A percentile compares a stretch with the other conserved stretches of the same genome.
phyloP scores from a whole-genome alignment of 495 filamentous ascomycete genomes.

The Penicillium maclennaniae region DNA sequence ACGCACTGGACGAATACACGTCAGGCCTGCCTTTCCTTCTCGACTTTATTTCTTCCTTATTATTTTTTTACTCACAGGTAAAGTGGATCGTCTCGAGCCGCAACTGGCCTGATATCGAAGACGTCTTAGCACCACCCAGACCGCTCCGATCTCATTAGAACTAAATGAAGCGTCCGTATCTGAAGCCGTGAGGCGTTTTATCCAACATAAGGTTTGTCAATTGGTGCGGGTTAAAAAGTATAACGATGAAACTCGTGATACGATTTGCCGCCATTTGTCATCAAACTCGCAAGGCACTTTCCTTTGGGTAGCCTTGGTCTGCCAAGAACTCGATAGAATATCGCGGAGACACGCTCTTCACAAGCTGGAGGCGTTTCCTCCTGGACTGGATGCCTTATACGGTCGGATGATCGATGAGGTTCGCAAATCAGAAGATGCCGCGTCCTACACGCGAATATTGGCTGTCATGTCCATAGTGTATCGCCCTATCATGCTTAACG shows the following conservation, averaged over 20 bases:
- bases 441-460: slow-evolving; percentile 13
- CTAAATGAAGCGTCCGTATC: slow-evolving; percentile 13
- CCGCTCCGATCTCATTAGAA: slow-evolving; percentile 18
- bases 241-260: neutral
- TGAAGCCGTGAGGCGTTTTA: slow-evolving; percentile 23
- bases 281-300: slow-evolving; percentile 11
- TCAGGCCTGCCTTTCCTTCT: slow-evolving; percentile 19
- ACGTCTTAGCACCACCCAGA: neutral
- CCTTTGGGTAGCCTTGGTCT: slow-evolving; percentile 12
- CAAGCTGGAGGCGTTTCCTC: slow-evolving; percentile 8
- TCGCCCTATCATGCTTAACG: slow-evolving; percentile 23
- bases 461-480: slow-evolving; percentile 18
- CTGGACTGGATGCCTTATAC: slow-evolving; percentile 14
- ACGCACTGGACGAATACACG: slow-evolving; percentile 48
- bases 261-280: slow-evolving; percentile 13
- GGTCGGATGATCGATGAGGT: slow-evolving; percentile 15
- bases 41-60: slow-evolving; percentile 11
- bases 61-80: slow-evolving; percentile 6
- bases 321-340: slow-evolving; percentile 10
- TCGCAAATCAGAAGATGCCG: neutral
- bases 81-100: slow-evolving; percentile 35
- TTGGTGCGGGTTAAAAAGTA: slow-evolving; percentile 10
- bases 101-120: slow-evolving; percentile 19
- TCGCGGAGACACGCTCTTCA: neutral
- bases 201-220: slow-evolving; percentile 27